Evolutionary conservation across 805 yeast species (phyloP), one percentile per base, ranked within the genome.

Genomic region (Pichia ethanolica): DNA sequence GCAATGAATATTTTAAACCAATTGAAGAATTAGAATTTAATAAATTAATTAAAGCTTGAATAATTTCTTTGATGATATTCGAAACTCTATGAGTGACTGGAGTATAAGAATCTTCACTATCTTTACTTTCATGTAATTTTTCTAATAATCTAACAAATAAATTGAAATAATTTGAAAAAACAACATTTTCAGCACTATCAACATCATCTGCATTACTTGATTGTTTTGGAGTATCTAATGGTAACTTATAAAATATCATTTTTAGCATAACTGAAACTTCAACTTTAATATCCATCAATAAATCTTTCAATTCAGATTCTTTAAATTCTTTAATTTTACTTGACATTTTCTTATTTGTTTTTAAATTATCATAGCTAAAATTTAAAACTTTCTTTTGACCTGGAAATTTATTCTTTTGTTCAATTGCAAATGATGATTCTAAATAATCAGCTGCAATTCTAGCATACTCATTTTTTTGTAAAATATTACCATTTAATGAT

Each of bases 1-100:
- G 89, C 13, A 88, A 63, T 3, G 90, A 89, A 62, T 78, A 79
- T 46, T 79, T 80, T 57, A 89, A 68, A 7, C 96, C 95, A 27
- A 86, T 81, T 48, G 83, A 89, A 7, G 83, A 80, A 58, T 89
- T 89, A 5, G 87, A 75, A 56, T 78, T 81, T 42, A 89, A 70
- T 46, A 89, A 64, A 55, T 85, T 85, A 3, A 89, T 80, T 45
- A 88, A 70, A 25, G 86, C 80, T 26, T 71, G 68, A 47, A 87
- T 78, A 10, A 83, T 79, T 63, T 82, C 79, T 20, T 83, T 86
- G 20, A 81, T 74, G 33, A 88, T 71, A 8, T 69, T 64, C 27
- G 76, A 71, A 11, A 79, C 69, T 58, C 84, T 82, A 59, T 83
- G 85, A 56, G 69, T 71, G 26, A 54, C 51, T 7, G 63, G 55